Evolutionary conservation across 495 filamentous ascomycete genomes (phyloP), one percentile per base, ranked within the genome.

Genomic region (Mytilinidion resinicola): DNA sequence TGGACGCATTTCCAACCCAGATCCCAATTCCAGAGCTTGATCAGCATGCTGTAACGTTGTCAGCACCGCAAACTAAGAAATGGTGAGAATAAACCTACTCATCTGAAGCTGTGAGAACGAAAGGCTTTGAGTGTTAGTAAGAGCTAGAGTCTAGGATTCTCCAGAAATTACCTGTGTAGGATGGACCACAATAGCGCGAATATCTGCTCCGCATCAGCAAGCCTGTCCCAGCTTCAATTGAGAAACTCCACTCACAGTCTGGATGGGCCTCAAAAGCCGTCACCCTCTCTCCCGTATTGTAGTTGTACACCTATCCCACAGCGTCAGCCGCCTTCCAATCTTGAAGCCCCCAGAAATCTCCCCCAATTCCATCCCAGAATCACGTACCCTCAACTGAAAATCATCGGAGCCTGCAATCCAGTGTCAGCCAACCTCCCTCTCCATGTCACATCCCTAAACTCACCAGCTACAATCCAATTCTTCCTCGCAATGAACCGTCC

Each of bases 21-120:
- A 65, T 97, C 93, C 93, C 93, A 99, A 74, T 99, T 90, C 95
- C 95, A 99, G 54, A 96, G 78, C 77, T 96, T 96, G 66, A 99
- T 96, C 37, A 90, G 96, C 93, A 97, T 97, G 68, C 25, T 30
- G 6, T 6, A 30, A 30, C 2, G 2, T 30, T 30, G 25, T 30
- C 6, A 30, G 25, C 6, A 6, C 6, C 6, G 25, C 25, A 30
- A 30, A 30, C 6, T 6, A 30, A 2, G 25, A 6, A 3, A 3
- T 30, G 25, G 25, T 6, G 25, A 6, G 25, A 30, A 30, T 30
- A 6, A 30, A 30, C 25, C 25, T 30, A 30, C 25, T 99, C 93
- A 89, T 99, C 95, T 57, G 87, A 90, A 52, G 93, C 93, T 37
- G 95, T 99, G 34, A 99, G 79, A 46, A 97, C 89, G 65, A 96